Evolutionary conservation across 495 filamentous ascomycete species (phyloP).

Genomic region (Bombardia bombarda): DNA sequence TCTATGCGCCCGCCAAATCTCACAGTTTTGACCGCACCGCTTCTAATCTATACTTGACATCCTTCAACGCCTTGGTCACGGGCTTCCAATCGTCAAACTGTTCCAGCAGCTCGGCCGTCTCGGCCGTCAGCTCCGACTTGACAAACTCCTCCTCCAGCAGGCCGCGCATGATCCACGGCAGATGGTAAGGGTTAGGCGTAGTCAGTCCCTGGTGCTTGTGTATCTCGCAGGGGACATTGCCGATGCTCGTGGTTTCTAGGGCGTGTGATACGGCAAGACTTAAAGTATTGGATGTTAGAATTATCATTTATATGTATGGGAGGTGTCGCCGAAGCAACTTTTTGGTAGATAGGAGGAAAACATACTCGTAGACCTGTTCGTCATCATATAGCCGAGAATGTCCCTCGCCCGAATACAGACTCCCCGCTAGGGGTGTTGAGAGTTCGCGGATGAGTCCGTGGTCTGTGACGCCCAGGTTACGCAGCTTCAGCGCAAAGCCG

Average conservation of each 20-base stretch:
- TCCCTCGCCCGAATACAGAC: slow-evolving; percentile 84
- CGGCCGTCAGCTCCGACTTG: slow-evolving; percentile 62
- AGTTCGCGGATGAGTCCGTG: slow-evolving; percentile 91
- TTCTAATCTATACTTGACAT: slow-evolving; percentile 93
- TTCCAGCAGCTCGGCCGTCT: slow-evolving; percentile 69
- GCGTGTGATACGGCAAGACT: slow-evolving; percentile 79
- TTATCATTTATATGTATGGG: not conserved
- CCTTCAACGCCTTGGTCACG: slow-evolving; percentile 77
- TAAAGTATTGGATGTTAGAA: not conserved
- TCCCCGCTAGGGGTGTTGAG: slow-evolving; percentile 80
- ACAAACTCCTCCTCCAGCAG: slow-evolving; percentile 90
- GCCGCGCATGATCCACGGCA: slow-evolving; percentile 92
- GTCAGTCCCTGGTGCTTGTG: slow-evolving; percentile 21
- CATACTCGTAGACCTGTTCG: slow-evolving; percentile 74
- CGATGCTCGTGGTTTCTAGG: slow-evolving; percentile 68
- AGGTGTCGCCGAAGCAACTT: no score
- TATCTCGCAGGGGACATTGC: slow-evolving; percentile 41
- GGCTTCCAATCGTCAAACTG: slow-evolving; percentile 96
- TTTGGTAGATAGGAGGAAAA: not conserved
- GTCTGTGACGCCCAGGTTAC: slow-evolving; percentile 85
- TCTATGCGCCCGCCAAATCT: slow-evolving; percentile 2
- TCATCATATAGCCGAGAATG: slow-evolving; percentile 94
- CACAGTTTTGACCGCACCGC: slow-evolving; percentile 80
- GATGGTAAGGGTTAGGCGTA: slow-evolving; percentile 69
- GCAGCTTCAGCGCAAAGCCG: slow-evolving; percentile 85